Conservation (phyloP, 2,329 filamentous ascomycete species). For the Colletotrichum eleusines region DNA sequence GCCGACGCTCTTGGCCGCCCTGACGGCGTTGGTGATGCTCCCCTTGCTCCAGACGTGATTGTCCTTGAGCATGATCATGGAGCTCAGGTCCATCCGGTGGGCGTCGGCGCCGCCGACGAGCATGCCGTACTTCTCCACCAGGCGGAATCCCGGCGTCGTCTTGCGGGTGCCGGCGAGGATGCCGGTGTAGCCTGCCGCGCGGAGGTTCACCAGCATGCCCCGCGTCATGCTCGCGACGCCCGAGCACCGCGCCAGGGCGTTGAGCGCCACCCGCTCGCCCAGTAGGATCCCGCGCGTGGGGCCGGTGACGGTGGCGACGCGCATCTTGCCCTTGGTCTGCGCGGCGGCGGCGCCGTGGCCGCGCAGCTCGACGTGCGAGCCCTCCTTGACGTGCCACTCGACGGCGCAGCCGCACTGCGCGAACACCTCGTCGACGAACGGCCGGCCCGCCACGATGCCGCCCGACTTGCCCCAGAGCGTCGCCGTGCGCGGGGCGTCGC, state of each 20-base stretch:
- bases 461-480: constrained; percentile 77
- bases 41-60: constrained; percentile 96
- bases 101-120: constrained; percentile 91
- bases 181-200: constrained; percentile 80
- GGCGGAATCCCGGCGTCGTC: constrained; percentile 93
- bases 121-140: constrained; percentile 99
- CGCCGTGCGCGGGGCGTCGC: constrained; percentile 72
- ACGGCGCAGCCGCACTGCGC: constrained; percentile 90
- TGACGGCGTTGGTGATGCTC: constrained; percentile 87
- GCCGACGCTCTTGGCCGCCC: constrained; percentile 83
- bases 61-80: constrained; percentile 99
- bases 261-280: constrained; percentile 94
- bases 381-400: constrained; percentile 87
- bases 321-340: constrained; percentile 59
- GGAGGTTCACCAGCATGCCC: constrained; percentile 66
- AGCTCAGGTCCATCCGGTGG: constrained; percentile 89
- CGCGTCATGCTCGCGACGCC: constrained; percentile 83
- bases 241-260: constrained; percentile 89
- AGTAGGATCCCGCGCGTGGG: constrained; percentile 84
- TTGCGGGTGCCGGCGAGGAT: constrained; percentile 95
- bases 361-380: constrained; percentile 71
- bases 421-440: constrained; percentile 97
- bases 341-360: constrained; percentile 56
- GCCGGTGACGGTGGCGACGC: constrained; percentile 85
- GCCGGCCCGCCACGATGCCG: constrained; percentile 89